A percentile compares a stretch with the other conserved stretches of the same genome.
Conservation (phyloP, 202 grass and related monocot genomes). For the Tripidium arundinaceum region DNA sequence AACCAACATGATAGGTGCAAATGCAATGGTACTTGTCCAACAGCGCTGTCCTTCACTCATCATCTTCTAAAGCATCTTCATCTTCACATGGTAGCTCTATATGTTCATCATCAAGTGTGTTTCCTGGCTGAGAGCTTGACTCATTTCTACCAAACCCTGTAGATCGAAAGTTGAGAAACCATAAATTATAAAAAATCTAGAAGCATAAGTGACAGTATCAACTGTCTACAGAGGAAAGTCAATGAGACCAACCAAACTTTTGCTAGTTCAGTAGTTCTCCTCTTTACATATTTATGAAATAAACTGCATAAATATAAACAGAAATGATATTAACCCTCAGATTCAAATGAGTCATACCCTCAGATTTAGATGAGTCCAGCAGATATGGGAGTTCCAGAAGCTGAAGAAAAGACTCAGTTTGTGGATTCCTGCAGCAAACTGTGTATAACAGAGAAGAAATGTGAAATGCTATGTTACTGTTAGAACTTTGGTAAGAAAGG, state of each 20-base stretch:
- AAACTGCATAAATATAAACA: background rate
- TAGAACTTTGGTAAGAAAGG: conserved; percentile 23
- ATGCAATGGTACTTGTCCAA: background rate
- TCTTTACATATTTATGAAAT: conserved; percentile 15
- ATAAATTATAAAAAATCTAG: background rate
- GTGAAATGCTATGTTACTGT: conserved; percentile 3
- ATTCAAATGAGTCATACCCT: conserved; percentile 15
- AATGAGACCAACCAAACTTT: background rate
- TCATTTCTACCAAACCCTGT: conserved; percentile 16
- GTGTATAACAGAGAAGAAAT: conserved; percentile 25
- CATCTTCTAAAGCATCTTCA: conserved; percentile 26
- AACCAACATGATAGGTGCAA: too few relatives aligned
- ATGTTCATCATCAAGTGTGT: conserved; percentile 9
- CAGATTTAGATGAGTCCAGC: conserved; percentile 43
- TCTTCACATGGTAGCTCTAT: conserved; percentile 42
- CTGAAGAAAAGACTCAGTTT: conserved; percentile 74
- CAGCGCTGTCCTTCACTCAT: conserved; percentile 6
- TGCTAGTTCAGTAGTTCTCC: background rate
- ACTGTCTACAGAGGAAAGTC: background rate
- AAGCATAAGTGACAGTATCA: background rate
- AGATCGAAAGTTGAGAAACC: background rate
- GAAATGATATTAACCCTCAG: background rate
- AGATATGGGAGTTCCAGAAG: conserved; percentile 73
- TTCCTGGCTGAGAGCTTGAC: conserved; percentile 27
- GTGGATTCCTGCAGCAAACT: conserved; percentile 72